Conservation (phyloP, 148 eudicot genomes). For the Limonium bicolor region DNA sequence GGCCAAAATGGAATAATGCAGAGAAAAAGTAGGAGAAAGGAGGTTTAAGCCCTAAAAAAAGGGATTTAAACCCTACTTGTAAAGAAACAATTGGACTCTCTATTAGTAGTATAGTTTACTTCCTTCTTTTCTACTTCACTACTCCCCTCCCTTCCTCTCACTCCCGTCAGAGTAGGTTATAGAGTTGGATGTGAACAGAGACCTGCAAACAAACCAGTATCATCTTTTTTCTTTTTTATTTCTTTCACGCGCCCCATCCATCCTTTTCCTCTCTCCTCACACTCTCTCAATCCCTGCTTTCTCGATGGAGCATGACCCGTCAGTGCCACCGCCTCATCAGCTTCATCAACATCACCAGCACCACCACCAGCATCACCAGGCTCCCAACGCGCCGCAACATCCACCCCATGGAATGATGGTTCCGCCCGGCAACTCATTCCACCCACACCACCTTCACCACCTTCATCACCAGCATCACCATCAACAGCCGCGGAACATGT, state of each 20-base stretch:
- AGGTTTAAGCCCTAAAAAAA: too few species aligned
- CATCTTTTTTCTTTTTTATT: neutral
- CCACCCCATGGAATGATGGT: conserved; percentile 2
- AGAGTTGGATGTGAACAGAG: too few species aligned
- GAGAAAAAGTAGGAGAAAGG: too few species aligned
- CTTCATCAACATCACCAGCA: neutral
- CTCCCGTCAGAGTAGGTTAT: conserved; percentile 1
- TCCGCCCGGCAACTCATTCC: conserved; percentile 4
- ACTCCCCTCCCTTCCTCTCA: neutral
- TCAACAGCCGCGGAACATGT: conserved; percentile 10
- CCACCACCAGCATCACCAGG: neutral
- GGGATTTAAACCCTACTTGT: too few species aligned
- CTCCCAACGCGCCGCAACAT: neutral
- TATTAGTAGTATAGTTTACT: neutral
- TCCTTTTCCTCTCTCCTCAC: too few species aligned
- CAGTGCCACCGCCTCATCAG: conserved; percentile 1
- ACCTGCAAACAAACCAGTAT: neutral
- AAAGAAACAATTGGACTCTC: too few species aligned
- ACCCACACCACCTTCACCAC: conserved; percentile 4
- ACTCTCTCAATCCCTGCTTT: neutral
- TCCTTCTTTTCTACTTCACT: neutral
- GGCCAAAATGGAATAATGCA: too few species aligned
- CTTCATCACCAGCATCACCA: conserved; percentile 14
- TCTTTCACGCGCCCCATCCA: neutral
- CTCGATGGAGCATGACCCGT: conserved; percentile 3